Evolutionary conservation across 225 moss, liverwort and hornwort species (phyloP), one percentile per base, ranked within the genome.

Genomic region (Bryoerythrophyllum caledonicum): DNA sequence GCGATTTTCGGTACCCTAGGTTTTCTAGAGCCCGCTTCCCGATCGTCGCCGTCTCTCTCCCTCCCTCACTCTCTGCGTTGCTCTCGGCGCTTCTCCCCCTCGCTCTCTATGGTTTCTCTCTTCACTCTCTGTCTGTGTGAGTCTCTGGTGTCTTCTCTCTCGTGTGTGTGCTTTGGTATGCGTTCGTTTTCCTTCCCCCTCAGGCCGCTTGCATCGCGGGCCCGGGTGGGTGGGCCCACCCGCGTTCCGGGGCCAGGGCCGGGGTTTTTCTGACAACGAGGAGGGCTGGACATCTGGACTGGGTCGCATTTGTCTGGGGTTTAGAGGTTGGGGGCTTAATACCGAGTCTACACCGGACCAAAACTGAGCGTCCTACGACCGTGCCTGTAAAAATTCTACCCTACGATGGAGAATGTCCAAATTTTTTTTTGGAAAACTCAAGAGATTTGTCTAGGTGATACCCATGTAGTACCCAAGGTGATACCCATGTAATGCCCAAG

Each of bases 151-250:
- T n/a, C n/a, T 53, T 53, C 46, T 57, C 17, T 57, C 56, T 58
- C 10, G 24, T 40, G 9, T 25, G 25, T 3, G 43, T 68, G 37
- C 11, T 16, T 32, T 20, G 25, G n/a, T n/a, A n/a, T 4, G 48
- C 19, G 12, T 32, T 21, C 8, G 68, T 53, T 16, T 26, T 20
- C 0, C 49, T 76, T 49, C 72, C 72, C 72, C 72, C 58, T 38
- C 34, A 25, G 26, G 49, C 26, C 25, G n/a, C 37, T 49, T 51
- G n/a, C 49, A 72, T 72, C 59, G 49, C 49, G 66, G 72, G 78
- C 72, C 49, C 59, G 72, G 46, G 13, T 13, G 0, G 15, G 43
- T 27, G 72, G 59, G 37, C 37, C 78, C 57, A 48, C 78, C 46
- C 48, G 9, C 43, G 27, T 15, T 68, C 7, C 1, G 7, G 35